A percentile compares a stretch with the other conserved stretches of the same genome.
phyloP scores from a whole-genome alignment of 306 rosid species.

The Castanopsis chinensis region DNA sequence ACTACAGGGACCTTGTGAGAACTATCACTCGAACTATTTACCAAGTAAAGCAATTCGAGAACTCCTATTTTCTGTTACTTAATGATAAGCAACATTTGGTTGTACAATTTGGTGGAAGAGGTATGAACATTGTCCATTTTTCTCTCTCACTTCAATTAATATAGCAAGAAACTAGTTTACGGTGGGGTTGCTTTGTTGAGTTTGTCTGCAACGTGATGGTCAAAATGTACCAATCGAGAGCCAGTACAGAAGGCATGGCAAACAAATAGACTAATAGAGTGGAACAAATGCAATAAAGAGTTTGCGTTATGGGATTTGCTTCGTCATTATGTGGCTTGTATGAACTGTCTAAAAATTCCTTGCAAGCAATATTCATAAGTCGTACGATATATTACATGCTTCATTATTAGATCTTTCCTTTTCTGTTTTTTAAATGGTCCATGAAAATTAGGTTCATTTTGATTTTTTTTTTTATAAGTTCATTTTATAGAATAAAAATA shows the following conservation, averaged over 20 bases:
- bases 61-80: too few relatives aligned
- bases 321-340: neutral
- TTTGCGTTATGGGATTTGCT: neutral
- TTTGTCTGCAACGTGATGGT: too few relatives aligned
- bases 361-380: neutral
- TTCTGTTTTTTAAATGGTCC: neutral
- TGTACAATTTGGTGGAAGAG: neutral
- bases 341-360: neutral
- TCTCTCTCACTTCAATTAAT: neutral
- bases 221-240: too few relatives aligned
- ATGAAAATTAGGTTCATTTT: neutral
- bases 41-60: too few relatives aligned
- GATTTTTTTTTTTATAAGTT: too few relatives aligned
- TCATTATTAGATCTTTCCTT: neutral
- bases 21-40: too few relatives aligned
- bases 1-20: fast-evolving
- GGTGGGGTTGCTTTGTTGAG: too few relatives aligned
- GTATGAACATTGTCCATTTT: neutral
- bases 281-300: too few relatives aligned
- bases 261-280: too few relatives aligned
- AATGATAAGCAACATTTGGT: too few relatives aligned
- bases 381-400: neutral
- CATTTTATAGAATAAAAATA: too few relatives aligned
- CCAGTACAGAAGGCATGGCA: too few relatives aligned
- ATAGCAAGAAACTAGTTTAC: neutral